Evolutionary conservation across 805 yeast species (phyloP), one percentile per base, ranked within the genome.

Genomic region (Candida taoyuanica): DNA sequence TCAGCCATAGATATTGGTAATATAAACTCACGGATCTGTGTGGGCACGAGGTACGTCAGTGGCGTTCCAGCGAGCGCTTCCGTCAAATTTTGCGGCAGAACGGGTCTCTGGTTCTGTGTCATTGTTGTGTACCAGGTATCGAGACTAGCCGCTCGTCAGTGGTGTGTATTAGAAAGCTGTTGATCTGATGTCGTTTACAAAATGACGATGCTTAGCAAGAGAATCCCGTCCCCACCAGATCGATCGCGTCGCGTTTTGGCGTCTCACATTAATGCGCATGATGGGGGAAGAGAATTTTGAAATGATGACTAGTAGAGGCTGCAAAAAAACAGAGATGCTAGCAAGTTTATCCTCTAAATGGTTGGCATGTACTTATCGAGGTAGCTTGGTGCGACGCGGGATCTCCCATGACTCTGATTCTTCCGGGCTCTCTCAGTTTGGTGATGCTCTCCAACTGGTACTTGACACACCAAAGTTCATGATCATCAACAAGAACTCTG

Each of bases 1-100:
- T n/a, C n/a, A n/a, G n/a, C n/a, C n/a, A n/a, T n/a, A n/a, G n/a
- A n/a, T n/a, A n/a, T n/a, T n/a, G n/a, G n/a, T n/a, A n/a, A n/a
- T n/a, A n/a, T n/a, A n/a, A 31, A 59, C 69, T 42, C 47, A 66
- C 68, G 41, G 30, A 57, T 61, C 36, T 67, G 71, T 2, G 56
- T 60, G 2, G 74, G 74, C 3, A 67, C 49, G 13, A 68, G 44
- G 32, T 56, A 65, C 15, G 59, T 53, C 34, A 68, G 36, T 0
- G 73, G 72, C 17, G 62, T 58, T 12, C 49, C 53, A 5, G 58
- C 62, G 12, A 59, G 43, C 16, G 60, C 60, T 39, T 56, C 59
- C 16, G 33, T 44, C 29, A 55, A 33, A n/a, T 40, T 40, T 12
- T 29, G 29, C 2, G 60, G 60, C 14, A 56, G 42, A 3, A 29